phyloP scores from a whole-genome alignment of 2,329 filamentous ascomycete genomes.

The Rosellinia necatrix region DNA sequence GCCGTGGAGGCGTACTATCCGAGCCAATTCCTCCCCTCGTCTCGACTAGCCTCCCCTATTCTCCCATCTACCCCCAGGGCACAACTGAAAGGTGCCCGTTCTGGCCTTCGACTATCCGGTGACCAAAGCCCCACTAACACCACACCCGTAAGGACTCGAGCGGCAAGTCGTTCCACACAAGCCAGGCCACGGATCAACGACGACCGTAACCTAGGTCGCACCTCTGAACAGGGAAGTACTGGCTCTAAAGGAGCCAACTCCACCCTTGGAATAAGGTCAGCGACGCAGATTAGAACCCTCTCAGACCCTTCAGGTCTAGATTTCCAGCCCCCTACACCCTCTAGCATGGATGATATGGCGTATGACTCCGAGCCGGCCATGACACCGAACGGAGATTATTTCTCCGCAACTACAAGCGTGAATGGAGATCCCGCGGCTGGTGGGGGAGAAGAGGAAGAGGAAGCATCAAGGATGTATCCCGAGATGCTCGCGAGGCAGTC shows the following conservation, averaged over 20 bases:
- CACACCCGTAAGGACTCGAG: constrained; percentile 10
- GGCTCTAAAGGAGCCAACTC: constrained; percentile 16
- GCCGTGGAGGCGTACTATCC: constrained; percentile 40
- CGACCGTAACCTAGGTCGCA: constrained; percentile 19
- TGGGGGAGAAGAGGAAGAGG: constrained; percentile 2
- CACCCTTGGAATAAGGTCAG: constrained; percentile 18
- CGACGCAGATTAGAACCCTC: constrained; percentile 30
- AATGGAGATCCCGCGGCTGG: constrained; percentile 16
- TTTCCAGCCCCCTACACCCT: constrained; percentile 36
- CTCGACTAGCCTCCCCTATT: constrained; percentile 34
- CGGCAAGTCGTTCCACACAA: constrained; percentile 8
- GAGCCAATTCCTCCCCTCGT: constrained; percentile 36
- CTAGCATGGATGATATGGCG: constrained; percentile 35
- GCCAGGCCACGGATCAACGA: not conserved
- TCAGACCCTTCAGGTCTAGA: constrained; percentile 31
- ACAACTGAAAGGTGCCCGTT: constrained; percentile 9
- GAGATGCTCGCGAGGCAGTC: constrained; percentile 33
- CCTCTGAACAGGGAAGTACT: constrained; percentile 21
- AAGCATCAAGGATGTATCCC: constrained; percentile 20
- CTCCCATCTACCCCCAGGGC: constrained; percentile 37
- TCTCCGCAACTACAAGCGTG: constrained; percentile 30
- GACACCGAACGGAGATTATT: constrained; percentile 34
- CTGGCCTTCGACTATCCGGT: constrained; percentile 12
- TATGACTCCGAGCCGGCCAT: constrained; percentile 43
- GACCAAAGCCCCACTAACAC: constrained; percentile 23